Conservation (phyloP, 768 basidiomycete genomes). For the Auricularia heimuer region DNA sequence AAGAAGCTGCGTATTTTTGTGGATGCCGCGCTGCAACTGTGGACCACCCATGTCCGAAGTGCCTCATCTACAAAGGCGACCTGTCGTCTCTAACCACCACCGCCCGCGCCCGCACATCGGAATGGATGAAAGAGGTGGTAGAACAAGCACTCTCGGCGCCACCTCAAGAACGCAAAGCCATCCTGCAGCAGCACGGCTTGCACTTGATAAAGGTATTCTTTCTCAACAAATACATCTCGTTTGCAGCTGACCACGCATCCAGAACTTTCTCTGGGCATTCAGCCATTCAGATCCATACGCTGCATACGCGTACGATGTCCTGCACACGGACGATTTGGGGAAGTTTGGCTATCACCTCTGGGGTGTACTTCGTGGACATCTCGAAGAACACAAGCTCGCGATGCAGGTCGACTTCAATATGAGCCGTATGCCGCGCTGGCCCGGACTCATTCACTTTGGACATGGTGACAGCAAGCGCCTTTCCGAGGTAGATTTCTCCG, state of each 20-base stretch:
- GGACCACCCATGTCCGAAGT: constrained; percentile 23
- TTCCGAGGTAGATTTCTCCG: constrained; percentile 14
- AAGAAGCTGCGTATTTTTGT: constrained; percentile 21
- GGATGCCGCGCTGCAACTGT: constrained; percentile 17
- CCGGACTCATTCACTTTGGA: constrained; percentile 19
- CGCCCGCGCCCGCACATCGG: constrained; percentile 12
- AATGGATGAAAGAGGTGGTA: constrained; percentile 14
- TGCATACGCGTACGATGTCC: constrained; percentile 19
- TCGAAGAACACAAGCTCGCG: constrained; percentile 4
- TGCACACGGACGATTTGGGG: constrained; percentile 21
- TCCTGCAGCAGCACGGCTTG: constrained; percentile 15
- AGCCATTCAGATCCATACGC: constrained; percentile 17
- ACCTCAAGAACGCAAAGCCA: constrained; percentile 12
- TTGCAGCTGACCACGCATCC: background rate
- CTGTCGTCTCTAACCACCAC: constrained; percentile 13
- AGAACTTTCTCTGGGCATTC: constrained; percentile 23
- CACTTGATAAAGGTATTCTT: constrained; percentile 15
- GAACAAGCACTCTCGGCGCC: constrained; percentile 7
- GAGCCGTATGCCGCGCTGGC: constrained; percentile 20
- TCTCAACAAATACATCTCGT: background rate
- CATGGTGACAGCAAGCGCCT: constrained; percentile 2
- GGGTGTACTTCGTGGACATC: constrained; percentile 7
- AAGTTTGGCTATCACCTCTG: constrained; percentile 21
- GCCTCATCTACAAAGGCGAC: constrained; percentile 16
- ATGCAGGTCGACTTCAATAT: constrained; percentile 9